phyloP scores from a whole-genome alignment of 2,329 filamentous ascomycete genomes.

The Aspergillus texensis region DNA sequence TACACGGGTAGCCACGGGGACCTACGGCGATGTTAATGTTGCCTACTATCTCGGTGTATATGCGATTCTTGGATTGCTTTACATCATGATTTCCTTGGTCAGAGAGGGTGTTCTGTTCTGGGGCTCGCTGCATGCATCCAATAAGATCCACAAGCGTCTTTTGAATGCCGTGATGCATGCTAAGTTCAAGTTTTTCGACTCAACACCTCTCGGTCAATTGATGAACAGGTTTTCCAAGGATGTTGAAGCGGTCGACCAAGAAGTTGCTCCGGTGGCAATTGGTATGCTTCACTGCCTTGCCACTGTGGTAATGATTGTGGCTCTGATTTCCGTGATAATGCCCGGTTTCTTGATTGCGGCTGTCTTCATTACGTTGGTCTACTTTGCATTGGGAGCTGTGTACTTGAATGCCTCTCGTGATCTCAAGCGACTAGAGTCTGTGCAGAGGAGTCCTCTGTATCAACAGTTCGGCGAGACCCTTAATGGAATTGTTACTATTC shows the following conservation, averaged over 20 bases:
- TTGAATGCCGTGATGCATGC: slow-evolving; percentile 81
- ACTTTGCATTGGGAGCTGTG: slow-evolving; percentile 80
- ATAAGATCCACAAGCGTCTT: slow-evolving; percentile 76
- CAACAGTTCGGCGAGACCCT: slow-evolving; percentile 98
- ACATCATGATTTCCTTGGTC: slow-evolving; percentile 77
- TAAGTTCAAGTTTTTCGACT: slow-evolving; percentile 97
- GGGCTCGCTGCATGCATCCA: slow-evolving; percentile 86
- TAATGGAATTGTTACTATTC: slow-evolving; percentile 92
- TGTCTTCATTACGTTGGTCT: slow-evolving; percentile 79
- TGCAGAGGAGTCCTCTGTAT: slow-evolving; percentile 91
- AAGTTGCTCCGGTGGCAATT: slow-evolving; percentile 90
- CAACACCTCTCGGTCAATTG: slow-evolving; percentile 90
- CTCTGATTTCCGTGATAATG: slow-evolving; percentile 84
- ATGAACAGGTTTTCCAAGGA: slow-evolving; percentile 99
- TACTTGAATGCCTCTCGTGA: slow-evolving; percentile 94
- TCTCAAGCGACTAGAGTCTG: slow-evolving; percentile 89
- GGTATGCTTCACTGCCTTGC: slow-evolving; percentile 68
- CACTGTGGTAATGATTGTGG: slow-evolving; percentile 79
- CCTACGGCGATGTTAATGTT: slow-evolving; percentile 66
- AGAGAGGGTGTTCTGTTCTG: slow-evolving; percentile 89
- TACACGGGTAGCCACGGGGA: slow-evolving; percentile 18
- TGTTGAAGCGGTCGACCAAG: slow-evolving; percentile 90
- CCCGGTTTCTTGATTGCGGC: slow-evolving; percentile 88
- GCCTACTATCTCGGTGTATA: slow-evolving; percentile 84
- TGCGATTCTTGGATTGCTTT: slow-evolving; percentile 74